phyloP scores from a whole-genome alignment of 1,139 yeast species.

The Zygoascus hellenicus region DNA sequence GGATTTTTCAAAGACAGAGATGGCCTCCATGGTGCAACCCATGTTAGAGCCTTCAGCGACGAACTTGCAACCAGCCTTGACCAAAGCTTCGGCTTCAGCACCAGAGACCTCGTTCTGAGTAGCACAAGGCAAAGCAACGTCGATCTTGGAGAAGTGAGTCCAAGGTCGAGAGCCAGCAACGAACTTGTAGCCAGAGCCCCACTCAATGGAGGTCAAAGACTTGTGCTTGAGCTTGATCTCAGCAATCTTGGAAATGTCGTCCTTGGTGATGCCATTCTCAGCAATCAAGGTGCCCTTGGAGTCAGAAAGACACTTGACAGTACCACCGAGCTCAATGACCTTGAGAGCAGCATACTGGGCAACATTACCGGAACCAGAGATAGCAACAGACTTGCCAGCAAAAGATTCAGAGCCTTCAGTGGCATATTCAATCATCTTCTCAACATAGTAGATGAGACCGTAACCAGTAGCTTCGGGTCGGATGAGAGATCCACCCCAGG shows the following conservation, averaged over 20 bases:
- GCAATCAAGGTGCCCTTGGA: constrained; percentile 82
- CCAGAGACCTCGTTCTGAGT: constrained; percentile 98
- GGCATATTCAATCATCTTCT: constrained; percentile 95
- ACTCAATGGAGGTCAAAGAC: constrained; percentile 64
- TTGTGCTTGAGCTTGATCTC: constrained; percentile 78
- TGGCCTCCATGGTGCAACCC: constrained; percentile 98
- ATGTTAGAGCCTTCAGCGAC: constrained; percentile 99
- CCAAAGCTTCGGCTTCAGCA: constrained; percentile 91
- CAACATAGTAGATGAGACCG: constrained; percentile 95
- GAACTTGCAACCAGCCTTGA: constrained; percentile 85
- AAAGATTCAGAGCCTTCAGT: constrained; percentile 82
- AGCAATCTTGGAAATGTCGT: constrained; percentile 70
- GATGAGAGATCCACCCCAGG: constrained; percentile 98
- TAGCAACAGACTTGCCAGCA: constrained; percentile 88
- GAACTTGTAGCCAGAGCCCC: constrained; percentile 55
- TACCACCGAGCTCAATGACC: constrained; percentile 95
- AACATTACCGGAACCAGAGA: constrained; percentile 98
- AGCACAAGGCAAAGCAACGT: constrained; percentile 96
- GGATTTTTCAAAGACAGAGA: constrained; percentile 85
- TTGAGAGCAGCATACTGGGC: constrained; percentile 98
- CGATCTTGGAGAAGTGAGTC: constrained; percentile 86
- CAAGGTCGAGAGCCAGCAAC: constrained; percentile 95
- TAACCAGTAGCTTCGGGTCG: constrained; percentile 99
- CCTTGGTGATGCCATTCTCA: constrained; percentile 63
- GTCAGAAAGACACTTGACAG: constrained; percentile 88